phyloP scores from a whole-genome alignment of 2,329 filamentous ascomycete genomes.

The Epichloe sp. region DNA sequence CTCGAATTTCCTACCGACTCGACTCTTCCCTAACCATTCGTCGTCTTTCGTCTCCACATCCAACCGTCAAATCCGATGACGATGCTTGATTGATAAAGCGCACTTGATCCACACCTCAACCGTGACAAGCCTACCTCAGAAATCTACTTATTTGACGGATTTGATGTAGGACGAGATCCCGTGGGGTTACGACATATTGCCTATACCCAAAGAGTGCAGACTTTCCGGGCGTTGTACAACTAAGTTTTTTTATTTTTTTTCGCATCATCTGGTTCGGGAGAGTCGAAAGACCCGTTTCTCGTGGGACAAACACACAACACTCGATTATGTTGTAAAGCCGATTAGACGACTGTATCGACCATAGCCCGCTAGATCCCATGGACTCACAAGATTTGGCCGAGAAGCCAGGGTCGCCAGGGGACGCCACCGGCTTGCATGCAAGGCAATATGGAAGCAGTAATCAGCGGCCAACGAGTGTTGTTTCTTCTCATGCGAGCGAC shows the following conservation, averaged over 20 bases:
- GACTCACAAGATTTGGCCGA: constrained; percentile 22
- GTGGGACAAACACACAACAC: neutral
- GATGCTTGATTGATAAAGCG: neutral
- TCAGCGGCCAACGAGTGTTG: constrained; percentile 47
- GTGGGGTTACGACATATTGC: neutral
- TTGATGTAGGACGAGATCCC: neutral
- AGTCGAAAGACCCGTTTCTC: neutral
- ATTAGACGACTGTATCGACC: neutral
- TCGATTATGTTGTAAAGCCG: constrained; percentile 10
- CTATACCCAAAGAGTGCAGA: neutral
- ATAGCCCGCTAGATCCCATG: constrained; percentile 17
- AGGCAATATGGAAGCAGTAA: constrained; percentile 21
- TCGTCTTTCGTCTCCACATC: neutral
- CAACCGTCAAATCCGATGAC: neutral
- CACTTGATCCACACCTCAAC: neutral
- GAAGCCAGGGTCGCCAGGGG: constrained; percentile 23
- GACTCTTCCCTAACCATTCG: neutral
- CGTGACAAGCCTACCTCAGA: neutral
- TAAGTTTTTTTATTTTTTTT: neutral
- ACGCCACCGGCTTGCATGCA: constrained; percentile 25
- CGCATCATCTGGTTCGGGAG: neutral
- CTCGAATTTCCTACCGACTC: neutral
- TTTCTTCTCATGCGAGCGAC: constrained; percentile 61
- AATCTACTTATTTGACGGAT: neutral
- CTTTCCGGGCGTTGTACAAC: neutral